Conservation (phyloP, 148 eudicot genomes). For the Chenopodium quinoa region DNA sequence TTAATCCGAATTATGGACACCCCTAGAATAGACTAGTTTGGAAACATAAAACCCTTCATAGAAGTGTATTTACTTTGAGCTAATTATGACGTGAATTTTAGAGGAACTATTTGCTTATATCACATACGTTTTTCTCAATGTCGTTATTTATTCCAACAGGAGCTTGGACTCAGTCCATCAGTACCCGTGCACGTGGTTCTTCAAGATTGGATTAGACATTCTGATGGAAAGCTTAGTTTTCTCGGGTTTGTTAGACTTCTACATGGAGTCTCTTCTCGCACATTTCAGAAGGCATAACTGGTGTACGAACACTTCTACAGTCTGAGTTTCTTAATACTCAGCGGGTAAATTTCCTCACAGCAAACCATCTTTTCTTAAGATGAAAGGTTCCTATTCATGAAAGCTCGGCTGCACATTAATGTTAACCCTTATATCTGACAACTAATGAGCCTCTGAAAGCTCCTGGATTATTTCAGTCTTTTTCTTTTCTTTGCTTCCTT, state of each 20-base stretch:
- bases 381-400: constrained; percentile 8
- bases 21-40: background rate
- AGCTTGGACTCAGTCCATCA: constrained; percentile 88
- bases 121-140: background rate
- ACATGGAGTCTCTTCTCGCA: constrained; percentile 74
- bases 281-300: constrained; percentile 61
- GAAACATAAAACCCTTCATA: background rate
- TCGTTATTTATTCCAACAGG: constrained; percentile 38
- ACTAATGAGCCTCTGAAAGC: constrained; percentile 6
- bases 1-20: too few species aligned
- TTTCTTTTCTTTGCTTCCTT: background rate
- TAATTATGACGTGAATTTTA: background rate
- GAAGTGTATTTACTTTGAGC: background rate
- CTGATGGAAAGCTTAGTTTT: constrained; percentile 94
- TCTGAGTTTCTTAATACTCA: background rate
- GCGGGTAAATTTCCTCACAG: background rate
- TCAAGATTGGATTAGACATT: constrained; percentile 91
- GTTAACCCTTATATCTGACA: constrained; percentile 19
- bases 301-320: background rate
- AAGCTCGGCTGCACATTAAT: constrained; percentile 1
- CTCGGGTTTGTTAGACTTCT: constrained; percentile 86
- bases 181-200: constrained; percentile 95
- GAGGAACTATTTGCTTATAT: background rate
- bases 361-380: constrained; percentile 28
- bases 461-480: constrained; percentile 8